These are phyloP conservation scores for Candida ficus DNA, from an alignment of 805 yeast species.

Conservation along the genomic window DNA sequence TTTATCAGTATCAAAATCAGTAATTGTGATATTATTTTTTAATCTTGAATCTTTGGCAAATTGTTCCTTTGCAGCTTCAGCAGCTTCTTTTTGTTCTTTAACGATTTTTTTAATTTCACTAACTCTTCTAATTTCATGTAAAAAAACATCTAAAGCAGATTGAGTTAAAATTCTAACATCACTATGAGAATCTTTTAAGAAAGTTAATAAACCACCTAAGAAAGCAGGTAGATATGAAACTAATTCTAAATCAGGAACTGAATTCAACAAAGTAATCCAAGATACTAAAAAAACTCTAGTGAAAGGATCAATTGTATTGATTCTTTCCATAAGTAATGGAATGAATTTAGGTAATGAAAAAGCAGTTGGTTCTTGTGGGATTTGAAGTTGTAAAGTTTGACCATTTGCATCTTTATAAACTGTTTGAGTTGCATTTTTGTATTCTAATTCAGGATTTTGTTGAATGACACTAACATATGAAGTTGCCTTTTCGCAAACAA, in stretches of 20 bases:
- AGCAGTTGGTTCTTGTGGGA: conserved; percentile 59
- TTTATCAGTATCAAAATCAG: conserved; percentile 17
- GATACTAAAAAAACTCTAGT: conserved; percentile 88
- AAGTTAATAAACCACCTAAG: conserved; percentile 75
- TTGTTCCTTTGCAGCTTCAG: conserved; percentile 1
- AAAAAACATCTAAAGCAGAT: conserved; percentile 63
- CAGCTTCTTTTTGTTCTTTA: conserved; percentile 26
- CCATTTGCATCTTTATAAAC: conserved; percentile 52
- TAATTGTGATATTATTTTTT: conserved; percentile 14
- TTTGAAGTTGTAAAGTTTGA: conserved; percentile 53
- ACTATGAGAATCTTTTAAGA: conserved; percentile 74
- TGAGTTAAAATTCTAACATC: conserved; percentile 87
- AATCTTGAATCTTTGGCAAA: conserved; percentile 16
- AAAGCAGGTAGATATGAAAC: conserved; percentile 86
- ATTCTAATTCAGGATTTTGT: conserved; percentile 37
- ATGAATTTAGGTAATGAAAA: conserved; percentile 84
- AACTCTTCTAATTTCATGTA: conserved; percentile 78
- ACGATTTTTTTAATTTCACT: conserved; percentile 58
- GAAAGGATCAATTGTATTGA: conserved; percentile 88
- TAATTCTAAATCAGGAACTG: conserved; percentile 86
- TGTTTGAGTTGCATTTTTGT: conserved; percentile 32
- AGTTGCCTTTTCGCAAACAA: conserved; percentile 91
- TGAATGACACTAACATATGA: conserved; percentile 74
- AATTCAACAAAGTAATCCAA: conserved; percentile 90
- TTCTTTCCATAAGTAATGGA: conserved; percentile 85